A percentile compares a stretch with the other conserved stretches of the same genome.
These are phyloP conservation scores for Cladosporium sp. DNA, from an alignment of 2,329 filamentous ascomycete species.

Conservation along the genomic window DNA sequence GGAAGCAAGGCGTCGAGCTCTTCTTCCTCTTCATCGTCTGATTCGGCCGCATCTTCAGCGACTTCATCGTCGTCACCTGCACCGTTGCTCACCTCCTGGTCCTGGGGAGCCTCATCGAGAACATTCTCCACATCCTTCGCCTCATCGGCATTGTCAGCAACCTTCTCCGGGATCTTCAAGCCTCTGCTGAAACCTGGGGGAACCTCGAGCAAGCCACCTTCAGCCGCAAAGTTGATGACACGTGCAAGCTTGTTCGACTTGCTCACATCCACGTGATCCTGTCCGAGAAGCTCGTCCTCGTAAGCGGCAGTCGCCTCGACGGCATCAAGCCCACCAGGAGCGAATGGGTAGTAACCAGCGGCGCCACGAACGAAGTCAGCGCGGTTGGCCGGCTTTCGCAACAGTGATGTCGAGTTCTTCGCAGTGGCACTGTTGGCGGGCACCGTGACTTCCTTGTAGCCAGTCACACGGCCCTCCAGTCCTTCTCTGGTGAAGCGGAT, in stretches of 20 bases:
- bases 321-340: slow-evolving; percentile 82
- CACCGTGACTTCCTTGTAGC: slow-evolving; percentile 91
- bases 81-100: slow-evolving; percentile 35
- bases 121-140: slow-evolving; percentile 70
- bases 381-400: slow-evolving; percentile 79
- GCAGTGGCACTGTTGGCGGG: slow-evolving; percentile 85
- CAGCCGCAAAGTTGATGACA: slow-evolving; percentile 77
- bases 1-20: slow-evolving; percentile 85
- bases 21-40: slow-evolving; percentile 49
- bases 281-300: slow-evolving; percentile 68
- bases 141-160: slow-evolving; percentile 52
- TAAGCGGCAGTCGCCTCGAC: slow-evolving; percentile 82
- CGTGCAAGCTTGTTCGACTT: slow-evolving; percentile 64
- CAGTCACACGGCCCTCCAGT: slow-evolving; percentile 86
- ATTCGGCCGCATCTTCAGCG: slow-evolving; percentile 35
- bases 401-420: slow-evolving; percentile 89
- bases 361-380: slow-evolving; percentile 92
- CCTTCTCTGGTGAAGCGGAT: slow-evolving; percentile 90
- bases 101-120: slow-evolving; percentile 53
- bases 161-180: slow-evolving; percentile 67
- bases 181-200: slow-evolving; percentile 82
- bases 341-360: slow-evolving; percentile 91
- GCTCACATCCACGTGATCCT: slow-evolving; percentile 21
- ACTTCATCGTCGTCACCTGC: slow-evolving; percentile 38
- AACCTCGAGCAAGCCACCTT: slow-evolving; percentile 75